Conservation (phyloP, 129 eudicot species). For the Chrysanthemum makinoi region DNA sequence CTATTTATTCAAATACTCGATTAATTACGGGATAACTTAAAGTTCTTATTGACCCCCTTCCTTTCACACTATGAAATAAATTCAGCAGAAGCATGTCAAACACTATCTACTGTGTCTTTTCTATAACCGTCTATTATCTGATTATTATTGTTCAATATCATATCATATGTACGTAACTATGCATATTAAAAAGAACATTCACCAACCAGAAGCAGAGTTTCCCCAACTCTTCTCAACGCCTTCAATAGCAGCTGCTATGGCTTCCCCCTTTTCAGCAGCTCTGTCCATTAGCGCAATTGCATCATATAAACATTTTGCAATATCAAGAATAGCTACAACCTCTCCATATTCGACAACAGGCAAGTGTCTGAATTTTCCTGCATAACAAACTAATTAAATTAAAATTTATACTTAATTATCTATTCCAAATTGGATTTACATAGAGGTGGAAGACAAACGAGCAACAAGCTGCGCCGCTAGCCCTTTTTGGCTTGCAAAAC, state of each 20-base stretch:
- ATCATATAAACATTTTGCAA: conserved; percentile 90
- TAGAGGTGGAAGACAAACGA: too few relatives aligned
- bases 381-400: conserved; percentile 7
- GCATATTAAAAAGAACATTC: conserved; percentile 2
- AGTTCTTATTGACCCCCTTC: too few relatives aligned
- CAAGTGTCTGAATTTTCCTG: conserved; percentile 96
- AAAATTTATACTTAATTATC: too few relatives aligned
- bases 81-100: too few relatives aligned
- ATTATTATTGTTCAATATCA: neutral
- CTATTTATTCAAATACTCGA: too few relatives aligned
- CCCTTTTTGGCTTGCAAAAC: too few relatives aligned
- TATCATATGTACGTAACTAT: neutral
- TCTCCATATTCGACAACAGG: conserved; percentile 96
- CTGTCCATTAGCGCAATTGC: conserved; percentile 96
- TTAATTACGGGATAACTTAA: too few relatives aligned
- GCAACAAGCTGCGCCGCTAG: too few relatives aligned
- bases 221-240: conserved; percentile 99
- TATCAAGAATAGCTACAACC: conserved; percentile 90
- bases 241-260: conserved; percentile 77
- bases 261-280: conserved; percentile 98
- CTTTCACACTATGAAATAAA: too few relatives aligned
- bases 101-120: too few relatives aligned
- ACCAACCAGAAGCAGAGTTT: conserved; percentile 69
- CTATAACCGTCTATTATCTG: too few relatives aligned
- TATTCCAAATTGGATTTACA: too few relatives aligned